Evolutionary conservation across 441 rosid species (phyloP).

Genomic region (Pelargonium citronellum): DNA sequence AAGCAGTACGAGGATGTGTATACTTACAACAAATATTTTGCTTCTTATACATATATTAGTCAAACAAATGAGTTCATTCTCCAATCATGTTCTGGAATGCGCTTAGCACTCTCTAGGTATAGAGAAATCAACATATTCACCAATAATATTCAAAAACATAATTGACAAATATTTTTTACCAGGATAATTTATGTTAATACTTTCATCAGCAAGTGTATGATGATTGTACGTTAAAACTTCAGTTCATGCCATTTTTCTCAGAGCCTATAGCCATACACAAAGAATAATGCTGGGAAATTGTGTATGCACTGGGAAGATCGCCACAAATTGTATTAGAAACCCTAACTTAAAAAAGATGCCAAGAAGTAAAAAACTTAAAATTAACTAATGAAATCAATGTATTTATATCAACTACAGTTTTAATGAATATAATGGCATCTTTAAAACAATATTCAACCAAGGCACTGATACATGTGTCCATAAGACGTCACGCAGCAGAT

Average conservation of each 20-base stretch:
- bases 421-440: too few relatives aligned
- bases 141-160: conserved; percentile 9
- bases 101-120: conserved; percentile 53
- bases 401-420: too few relatives aligned
- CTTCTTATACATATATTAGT: not conserved
- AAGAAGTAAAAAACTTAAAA: too few relatives aligned
- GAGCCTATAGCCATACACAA: not conserved
- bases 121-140: conserved; percentile 8
- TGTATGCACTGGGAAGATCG: not conserved
- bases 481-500: too few relatives aligned
- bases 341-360: too few relatives aligned
- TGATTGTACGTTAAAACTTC: not conserved
- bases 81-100: conserved; percentile 67
- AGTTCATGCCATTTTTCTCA: not conserved
- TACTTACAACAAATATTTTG: too few relatives aligned
- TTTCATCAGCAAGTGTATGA: not conserved
- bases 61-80: conserved; percentile 8
- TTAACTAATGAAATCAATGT: too few relatives aligned
- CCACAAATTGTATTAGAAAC: too few relatives aligned
- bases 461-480: too few relatives aligned
- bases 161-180: not conserved
- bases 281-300: conserved; percentile 1
- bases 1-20: too few relatives aligned
- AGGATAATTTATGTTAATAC: not conserved
- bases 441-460: too few relatives aligned